Evolutionary conservation across 2,329 filamentous ascomycete genomes (phyloP).

Genomic region (Hypoxylon sp.): DNA sequence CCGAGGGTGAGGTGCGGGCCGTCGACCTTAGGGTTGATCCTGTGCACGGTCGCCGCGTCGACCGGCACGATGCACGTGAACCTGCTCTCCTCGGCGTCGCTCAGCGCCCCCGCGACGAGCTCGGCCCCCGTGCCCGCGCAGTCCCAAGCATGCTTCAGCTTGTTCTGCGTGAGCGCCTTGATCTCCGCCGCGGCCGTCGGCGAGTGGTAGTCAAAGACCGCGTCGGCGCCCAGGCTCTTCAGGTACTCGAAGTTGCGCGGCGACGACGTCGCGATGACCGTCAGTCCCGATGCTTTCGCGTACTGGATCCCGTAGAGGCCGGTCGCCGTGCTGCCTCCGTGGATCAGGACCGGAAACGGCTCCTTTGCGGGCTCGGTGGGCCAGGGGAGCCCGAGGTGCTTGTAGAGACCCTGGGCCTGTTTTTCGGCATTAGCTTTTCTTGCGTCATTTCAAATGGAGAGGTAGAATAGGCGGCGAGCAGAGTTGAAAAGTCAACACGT

Average conservation of each 20-base stretch:
- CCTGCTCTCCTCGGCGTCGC: conserved; percentile 48
- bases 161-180: conserved; percentile 38
- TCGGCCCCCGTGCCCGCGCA: conserved; percentile 50
- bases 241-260: conserved; percentile 55
- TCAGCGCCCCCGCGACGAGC: conserved; percentile 52
- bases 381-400: conserved; percentile 59
- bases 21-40: conserved; percentile 53
- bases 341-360: conserved; percentile 57
- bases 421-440: not conserved
- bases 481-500: conserved; percentile 23
- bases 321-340: conserved; percentile 66
- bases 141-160: conserved; percentile 53
- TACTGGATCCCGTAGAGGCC: conserved; percentile 64
- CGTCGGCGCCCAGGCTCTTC: conserved; percentile 49
- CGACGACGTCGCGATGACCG: conserved; percentile 57
- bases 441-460: conserved; percentile 14
- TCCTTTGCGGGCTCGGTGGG: conserved; percentile 57
- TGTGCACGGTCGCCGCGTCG: conserved; percentile 52
- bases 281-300: conserved; percentile 57
- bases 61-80: conserved; percentile 58
- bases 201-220: conserved; percentile 52
- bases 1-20: conserved; percentile 52
- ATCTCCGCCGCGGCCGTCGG: conserved; percentile 44
- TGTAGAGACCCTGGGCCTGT: conserved; percentile 63
- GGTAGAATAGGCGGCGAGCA: not conserved